Evolutionary conservation across 176 grass and related monocot species (phyloP).

Genomic region (Phoenix dactylifera): DNA sequence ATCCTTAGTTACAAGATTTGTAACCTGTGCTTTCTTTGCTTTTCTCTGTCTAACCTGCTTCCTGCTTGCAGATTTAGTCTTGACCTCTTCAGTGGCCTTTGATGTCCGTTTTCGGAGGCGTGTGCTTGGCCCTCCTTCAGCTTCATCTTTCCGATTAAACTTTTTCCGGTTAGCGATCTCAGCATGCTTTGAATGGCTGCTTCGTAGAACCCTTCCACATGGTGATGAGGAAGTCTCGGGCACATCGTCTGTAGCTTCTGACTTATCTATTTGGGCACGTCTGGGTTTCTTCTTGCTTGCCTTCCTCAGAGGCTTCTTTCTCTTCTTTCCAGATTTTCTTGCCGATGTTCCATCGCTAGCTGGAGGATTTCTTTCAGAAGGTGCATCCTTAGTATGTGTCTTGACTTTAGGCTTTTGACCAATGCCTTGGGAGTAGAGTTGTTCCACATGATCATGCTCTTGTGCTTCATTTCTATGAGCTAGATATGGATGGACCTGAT

Average conservation of each 20-base stretch:
- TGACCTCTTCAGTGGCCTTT: conserved; percentile 14
- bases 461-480: conserved; percentile 33
- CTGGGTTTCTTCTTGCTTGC: conserved; percentile 28
- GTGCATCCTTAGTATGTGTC: conserved; percentile 18
- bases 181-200: conserved; percentile 8
- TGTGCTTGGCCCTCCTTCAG: conserved; percentile 16
- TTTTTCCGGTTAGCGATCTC: neutral
- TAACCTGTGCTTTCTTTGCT: conserved; percentile 19
- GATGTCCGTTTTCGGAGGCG: conserved; percentile 21
- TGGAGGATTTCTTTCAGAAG: conserved; percentile 15
- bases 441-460: conserved; percentile 28
- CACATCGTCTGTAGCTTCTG: conserved; percentile 12
- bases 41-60: conserved; percentile 33
- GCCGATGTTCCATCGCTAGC: conserved; percentile 2
- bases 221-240: conserved; percentile 21
- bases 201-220: conserved; percentile 32
- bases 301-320: conserved; percentile 28
- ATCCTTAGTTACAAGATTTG: conserved; percentile 7
- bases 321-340: conserved; percentile 26
- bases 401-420: conserved; percentile 19
- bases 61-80: conserved; percentile 24
- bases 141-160: conserved; percentile 18
- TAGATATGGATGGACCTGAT: conserved; percentile 78
- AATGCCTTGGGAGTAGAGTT: neutral
- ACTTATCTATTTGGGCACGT: conserved; percentile 7